Evolutionary conservation across 2,329 filamentous ascomycete genomes (phyloP).

Genomic region (Metarhizium anisopliae): DNA sequence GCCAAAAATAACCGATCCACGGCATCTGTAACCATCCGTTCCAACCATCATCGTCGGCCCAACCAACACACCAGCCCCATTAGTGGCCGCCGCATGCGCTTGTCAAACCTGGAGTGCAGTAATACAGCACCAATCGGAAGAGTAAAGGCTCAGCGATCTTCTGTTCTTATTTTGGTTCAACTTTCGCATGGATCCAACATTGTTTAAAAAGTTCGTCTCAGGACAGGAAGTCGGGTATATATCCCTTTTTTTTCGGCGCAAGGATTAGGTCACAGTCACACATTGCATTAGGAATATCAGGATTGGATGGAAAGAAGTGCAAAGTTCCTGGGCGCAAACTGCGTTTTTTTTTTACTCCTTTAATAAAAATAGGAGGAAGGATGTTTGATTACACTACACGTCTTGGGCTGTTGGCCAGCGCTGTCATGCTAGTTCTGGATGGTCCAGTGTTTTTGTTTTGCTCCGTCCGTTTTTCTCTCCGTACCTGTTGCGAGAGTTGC

Average conservation of each 20-base stretch:
- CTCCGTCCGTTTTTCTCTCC: neutral
- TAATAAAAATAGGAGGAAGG: neutral
- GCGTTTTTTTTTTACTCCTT: neutral
- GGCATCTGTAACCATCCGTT: neutral
- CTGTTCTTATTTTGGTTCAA: no score
- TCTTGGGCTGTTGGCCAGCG: neutral
- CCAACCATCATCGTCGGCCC: no score
- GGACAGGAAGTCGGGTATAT: no score
- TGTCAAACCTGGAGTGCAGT: no score
- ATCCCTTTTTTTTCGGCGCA: neutral
- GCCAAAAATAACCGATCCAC: neutral
- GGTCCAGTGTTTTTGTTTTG: neutral
- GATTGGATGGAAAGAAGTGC: constrained; percentile 14
- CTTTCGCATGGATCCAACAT: no score
- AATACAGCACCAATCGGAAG: no score
- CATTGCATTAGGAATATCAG: constrained; percentile 2
- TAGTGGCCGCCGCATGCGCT: no score
- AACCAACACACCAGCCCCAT: no score
- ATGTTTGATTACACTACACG: neutral
- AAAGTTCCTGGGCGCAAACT: neutral
- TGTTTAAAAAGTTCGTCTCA: no score
- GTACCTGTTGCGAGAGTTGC: neutral
- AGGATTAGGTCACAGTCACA: constrained; percentile 6
- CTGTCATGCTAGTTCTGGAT: no score
- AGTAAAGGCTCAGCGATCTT: no score